Conservation (phyloP, 208 protist species). For the Trypanosoma theileri region DNA sequence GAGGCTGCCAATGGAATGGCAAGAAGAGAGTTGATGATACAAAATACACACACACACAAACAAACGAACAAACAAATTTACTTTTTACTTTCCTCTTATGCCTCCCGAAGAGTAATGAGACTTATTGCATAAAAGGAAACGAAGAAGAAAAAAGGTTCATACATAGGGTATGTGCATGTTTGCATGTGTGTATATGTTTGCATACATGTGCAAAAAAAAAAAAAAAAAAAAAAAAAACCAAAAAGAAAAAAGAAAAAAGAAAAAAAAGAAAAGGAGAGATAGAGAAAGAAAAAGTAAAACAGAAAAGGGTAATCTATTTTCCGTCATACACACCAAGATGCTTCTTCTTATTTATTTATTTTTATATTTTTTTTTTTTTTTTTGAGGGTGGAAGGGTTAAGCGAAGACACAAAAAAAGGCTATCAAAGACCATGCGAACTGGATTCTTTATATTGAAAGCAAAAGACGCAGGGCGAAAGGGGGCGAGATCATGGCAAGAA, state of each 20-base stretch:
- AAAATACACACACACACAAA: not conserved
- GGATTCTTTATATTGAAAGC: not conserved
- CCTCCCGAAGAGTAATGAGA: not conserved
- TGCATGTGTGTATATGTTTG: slow-evolving; percentile 5
- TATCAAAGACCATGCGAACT: slow-evolving; percentile 2
- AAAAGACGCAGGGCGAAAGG: not conserved
- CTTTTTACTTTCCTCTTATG: not conserved
- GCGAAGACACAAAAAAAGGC: slow-evolving; percentile 10
- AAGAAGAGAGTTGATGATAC: not conserved
- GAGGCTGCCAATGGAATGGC: not conserved
- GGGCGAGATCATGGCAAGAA: not conserved
- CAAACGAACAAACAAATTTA: no score
- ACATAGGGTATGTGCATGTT: slow-evolving; percentile 8
- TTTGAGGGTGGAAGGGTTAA: slow-evolving; percentile 7
- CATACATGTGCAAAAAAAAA: not conserved
- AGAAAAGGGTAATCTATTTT: not conserved
- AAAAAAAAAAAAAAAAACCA: slow-evolving; percentile 12
- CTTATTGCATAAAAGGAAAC: not conserved
- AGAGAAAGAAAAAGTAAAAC: slow-evolving; percentile 17
- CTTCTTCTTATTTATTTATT: not conserved
- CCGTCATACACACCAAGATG: not conserved
- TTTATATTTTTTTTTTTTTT: not conserved
- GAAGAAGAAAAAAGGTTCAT: not conserved
- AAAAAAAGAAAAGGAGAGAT: slow-evolving; percentile 15
- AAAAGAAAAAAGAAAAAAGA: slow-evolving; percentile 12